Evolutionary conservation across 1,139 yeast species (phyloP), one percentile per base, ranked within the genome.

Genomic region (Taiozyma sp.): DNA sequence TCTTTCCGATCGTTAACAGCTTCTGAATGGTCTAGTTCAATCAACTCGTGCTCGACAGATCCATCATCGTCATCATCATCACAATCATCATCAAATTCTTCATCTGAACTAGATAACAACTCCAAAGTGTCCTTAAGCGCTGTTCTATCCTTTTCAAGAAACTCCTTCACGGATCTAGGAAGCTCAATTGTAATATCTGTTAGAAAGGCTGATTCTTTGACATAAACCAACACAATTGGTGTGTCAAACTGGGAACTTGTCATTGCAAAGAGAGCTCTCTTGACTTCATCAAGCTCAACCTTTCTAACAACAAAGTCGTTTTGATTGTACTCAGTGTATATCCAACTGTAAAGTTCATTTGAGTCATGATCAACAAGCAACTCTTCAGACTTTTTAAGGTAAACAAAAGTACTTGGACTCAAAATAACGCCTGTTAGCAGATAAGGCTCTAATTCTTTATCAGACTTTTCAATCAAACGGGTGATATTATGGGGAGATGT

Each of bases 181-280:
- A 55, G 23, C 1, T 38, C 36, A 13, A 42, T 24, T 1, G 48
- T 51, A 9, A 47, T 3, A 39, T 51, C 30, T 44, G 51, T 50
- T 8, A 47, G 14, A 36, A 66, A 63, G 7, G 57, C 59, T 5
- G 66, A 56, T 41, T 64, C 52, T 42, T 51, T 64, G 3, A 63
- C 71, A 54, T 70, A 71, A 0, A 67, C 48, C 45, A 72, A 52
- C 1, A 68, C 61, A 52, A 71, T 55, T 0, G 73, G 60, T 7
- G 60, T 55, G 2, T 64, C 64, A 43, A 49, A 48, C 9, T 56
- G 56, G 7, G 49, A 41, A 2, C 52, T 54, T 3, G 70, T 61
- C 19, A 57, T 54, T 1, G 54, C 51, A 40, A 51, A 49, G 2
- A 68, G 52, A 4, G 56, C 50, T 4, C 58, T 55, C 19, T 57